Conservation (phyloP, 2,329 filamentous ascomycete genomes). For the Biscogniauxia marginata region DNA sequence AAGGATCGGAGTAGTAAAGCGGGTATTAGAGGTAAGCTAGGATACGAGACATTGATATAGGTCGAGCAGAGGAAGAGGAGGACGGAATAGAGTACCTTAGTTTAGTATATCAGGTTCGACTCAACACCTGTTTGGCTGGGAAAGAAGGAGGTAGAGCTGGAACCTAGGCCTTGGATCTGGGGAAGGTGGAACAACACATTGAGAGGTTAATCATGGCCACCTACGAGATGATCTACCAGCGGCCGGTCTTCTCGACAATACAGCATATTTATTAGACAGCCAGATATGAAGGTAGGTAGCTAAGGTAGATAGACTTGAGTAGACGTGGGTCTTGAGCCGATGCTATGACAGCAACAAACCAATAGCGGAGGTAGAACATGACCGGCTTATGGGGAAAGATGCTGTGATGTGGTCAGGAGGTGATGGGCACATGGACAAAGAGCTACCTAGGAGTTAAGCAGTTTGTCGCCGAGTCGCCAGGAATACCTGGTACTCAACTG, state of each 20-base stretch:
- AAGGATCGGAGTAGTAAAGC: background rate
- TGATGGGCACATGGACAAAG: slow-evolving; percentile 2
- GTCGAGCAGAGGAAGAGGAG: background rate
- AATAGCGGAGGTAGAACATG: background rate
- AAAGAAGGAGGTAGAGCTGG: background rate
- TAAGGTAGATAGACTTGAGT: background rate
- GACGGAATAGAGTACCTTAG: background rate
- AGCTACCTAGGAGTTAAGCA: too few species aligned
- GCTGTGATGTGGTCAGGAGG: background rate
- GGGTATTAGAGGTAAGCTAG: background rate
- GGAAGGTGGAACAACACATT: background rate
- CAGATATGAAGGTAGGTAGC: background rate
- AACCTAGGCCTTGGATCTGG: background rate
- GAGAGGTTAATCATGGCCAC: background rate
- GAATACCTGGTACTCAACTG: too few species aligned
- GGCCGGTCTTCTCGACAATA: background rate
- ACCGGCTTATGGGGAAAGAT: background rate
- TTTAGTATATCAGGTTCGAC: background rate
- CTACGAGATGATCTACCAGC: background rate
- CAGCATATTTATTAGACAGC: background rate
- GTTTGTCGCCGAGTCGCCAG: background rate
- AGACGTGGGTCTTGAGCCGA: background rate
- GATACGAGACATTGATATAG: background rate
- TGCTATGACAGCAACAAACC: background rate
- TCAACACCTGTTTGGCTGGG: background rate